phyloP scores from a whole-genome alignment of 75 land plant species.

The Cupressus sempervirens region DNA sequence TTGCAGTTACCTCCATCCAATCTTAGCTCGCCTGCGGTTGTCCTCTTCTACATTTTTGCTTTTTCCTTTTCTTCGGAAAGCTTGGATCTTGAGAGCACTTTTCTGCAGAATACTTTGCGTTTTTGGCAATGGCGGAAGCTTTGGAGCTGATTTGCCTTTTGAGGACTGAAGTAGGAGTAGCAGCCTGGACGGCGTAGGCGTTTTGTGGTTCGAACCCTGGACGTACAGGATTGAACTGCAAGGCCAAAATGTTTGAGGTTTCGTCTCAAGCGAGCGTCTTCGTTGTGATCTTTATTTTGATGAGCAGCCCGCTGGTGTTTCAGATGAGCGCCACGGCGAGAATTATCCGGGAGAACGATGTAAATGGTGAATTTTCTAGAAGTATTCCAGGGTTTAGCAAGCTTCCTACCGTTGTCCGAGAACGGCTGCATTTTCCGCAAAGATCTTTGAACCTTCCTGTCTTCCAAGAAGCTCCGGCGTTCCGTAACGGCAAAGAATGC shows the following conservation, averaged over 20 bases:
- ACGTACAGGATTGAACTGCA: not conserved
- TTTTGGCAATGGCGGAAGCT: not conserved
- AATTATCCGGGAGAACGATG: not conserved
- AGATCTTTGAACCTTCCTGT: conserved; percentile 9
- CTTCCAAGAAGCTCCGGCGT: conserved; percentile 44
- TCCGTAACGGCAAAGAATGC: conserved; percentile 40
- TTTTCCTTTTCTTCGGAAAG: not conserved
- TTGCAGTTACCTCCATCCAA: not conserved
- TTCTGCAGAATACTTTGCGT: not conserved
- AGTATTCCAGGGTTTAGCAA: not conserved
- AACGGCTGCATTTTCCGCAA: not conserved
- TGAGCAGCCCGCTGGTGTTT: not conserved
- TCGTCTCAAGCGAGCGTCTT: not conserved
- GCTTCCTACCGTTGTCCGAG: not conserved
- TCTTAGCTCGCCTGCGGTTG: not conserved
- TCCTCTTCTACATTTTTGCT: not conserved
- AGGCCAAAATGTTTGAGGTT: not conserved
- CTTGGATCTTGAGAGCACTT: not conserved
- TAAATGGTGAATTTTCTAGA: not conserved
- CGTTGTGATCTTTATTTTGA: not conserved
- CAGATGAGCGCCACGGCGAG: not conserved
- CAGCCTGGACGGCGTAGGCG: not conserved
- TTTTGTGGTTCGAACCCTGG: not conserved
- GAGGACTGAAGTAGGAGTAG: not conserved
- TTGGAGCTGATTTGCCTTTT: not conserved